Percentiles rank a stretch among this genome's conserved stretches.
These are phyloP conservation scores for Sphaerulina vaccinii DNA, from an alignment of 2,329 filamentous ascomycete genomes.

Conservation along the genomic window DNA sequence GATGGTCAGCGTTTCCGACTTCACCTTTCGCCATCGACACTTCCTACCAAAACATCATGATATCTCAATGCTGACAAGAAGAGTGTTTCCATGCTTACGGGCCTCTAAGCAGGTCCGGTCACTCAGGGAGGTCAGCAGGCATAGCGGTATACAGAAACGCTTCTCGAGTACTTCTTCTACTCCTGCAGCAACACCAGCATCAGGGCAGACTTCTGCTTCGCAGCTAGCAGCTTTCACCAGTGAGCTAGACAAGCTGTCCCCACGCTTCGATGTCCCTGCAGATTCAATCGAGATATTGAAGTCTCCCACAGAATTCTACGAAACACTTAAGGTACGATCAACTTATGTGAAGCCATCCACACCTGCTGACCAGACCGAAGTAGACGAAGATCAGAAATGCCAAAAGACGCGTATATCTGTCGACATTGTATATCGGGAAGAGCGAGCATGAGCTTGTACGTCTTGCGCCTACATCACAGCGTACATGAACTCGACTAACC, in stretches of 20 bases:
- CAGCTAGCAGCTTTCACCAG: conserved; percentile 61
- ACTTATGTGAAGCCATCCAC: background rate
- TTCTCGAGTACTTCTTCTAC: conserved; percentile 28
- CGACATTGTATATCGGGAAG: conserved; percentile 96
- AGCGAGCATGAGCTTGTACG: conserved; percentile 79
- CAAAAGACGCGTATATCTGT: conserved; percentile 78
- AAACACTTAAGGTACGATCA: conserved; percentile 72
- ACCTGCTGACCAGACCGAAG: conserved; percentile 21
- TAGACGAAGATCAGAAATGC: conserved; percentile 80
- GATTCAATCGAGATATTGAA: conserved; percentile 77
- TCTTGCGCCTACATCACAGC: conserved; percentile 1
- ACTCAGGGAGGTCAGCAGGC: background rate
- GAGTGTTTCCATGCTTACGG: conserved; percentile 30
- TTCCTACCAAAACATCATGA: conserved; percentile 16
- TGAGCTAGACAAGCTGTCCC: conserved; percentile 84
- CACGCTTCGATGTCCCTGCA: conserved; percentile 82
- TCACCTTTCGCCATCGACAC: conserved; percentile 1
- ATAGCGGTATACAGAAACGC: conserved; percentile 26
- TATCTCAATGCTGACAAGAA: conserved; percentile 32
- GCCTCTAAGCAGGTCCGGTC: conserved; percentile 14
- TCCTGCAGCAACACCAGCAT: conserved; percentile 20
- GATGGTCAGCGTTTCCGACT: background rate
- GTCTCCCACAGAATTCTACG: conserved; percentile 86
- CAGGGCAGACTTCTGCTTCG: conserved; percentile 43
- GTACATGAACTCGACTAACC: conserved; percentile 2